Evolutionary conservation across 352 stramenopile species (phyloP), one percentile per base, ranked within the genome.

Genomic region (Phytophthora pluvialis): DNA sequence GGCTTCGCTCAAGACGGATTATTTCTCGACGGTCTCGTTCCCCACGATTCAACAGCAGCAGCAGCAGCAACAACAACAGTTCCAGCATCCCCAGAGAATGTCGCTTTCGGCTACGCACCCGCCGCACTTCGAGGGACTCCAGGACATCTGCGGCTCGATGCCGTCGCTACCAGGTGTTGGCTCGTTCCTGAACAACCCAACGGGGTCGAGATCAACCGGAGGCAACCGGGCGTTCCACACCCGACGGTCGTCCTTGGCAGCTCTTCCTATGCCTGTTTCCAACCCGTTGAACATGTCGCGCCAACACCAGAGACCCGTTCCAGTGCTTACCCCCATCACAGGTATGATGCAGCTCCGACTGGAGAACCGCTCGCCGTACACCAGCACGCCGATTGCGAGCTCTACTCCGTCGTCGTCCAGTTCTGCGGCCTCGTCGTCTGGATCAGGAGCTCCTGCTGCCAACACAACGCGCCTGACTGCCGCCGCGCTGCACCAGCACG

Each of bases 311-410:
- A 45, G 69, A 48, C 48, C 62, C 39, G 67, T 76, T 16, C 64
- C 75, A 2, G 72, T 86, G 39, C 78, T 84, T 25, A 92, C 83
- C 7, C 83, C 83, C 4, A 88, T 92, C 44, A 78, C 78, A 12
- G 81, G 81, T 39, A 90, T 92, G 81, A 92, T 90, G 81, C 77
- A 89, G 53, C 70, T 92, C 29, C 75, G 77, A 18, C 70, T 92
- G 18, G 77, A 84, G 50, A 88, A 54, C 18, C 78, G 71, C 11
- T 76, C 71, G 39, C 65, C 69, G 11, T 70, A 58, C 47, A 18
- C 68, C 11, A 64, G 44, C 5, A 61, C 67, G n/a, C 43, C 63
- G 4, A 68, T 72, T 13, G 35, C 48, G 15, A 69, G 49, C 26
- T 70, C 68, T 3, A 54, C 66, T 10, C 72, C 65, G 3, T 55